phyloP scores from a whole-genome alignment of 768 basidiomycete species.

The Boletellus sp. region DNA sequence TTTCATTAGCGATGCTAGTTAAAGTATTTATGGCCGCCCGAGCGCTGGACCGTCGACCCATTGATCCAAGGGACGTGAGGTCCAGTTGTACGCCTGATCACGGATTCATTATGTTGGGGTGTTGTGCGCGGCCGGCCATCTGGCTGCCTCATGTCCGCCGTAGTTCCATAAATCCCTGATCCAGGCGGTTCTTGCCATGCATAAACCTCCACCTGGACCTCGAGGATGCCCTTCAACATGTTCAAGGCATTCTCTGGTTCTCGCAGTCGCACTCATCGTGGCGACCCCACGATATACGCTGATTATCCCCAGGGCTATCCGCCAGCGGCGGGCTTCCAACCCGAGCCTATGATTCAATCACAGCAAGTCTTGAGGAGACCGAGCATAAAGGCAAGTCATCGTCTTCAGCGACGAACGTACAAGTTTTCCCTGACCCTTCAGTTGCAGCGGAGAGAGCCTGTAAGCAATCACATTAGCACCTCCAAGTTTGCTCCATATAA shows the following conservation, averaged over 20 bases:
- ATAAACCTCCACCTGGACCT: slow-evolving; percentile 17
- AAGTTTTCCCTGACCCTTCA: slow-evolving; percentile 10
- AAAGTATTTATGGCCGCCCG: not conserved
- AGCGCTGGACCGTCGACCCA: not conserved
- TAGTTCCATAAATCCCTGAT: slow-evolving; percentile 27
- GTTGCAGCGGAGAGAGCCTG: slow-evolving; percentile 31
- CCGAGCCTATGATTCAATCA: slow-evolving; percentile 17
- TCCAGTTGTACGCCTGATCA: not conserved
- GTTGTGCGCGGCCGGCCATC: slow-evolving; percentile 10
- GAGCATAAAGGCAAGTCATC: slow-evolving; percentile 23
- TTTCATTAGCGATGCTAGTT: not conserved
- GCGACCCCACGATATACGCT: slow-evolving; percentile 21
- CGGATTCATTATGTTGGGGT: not conserved
- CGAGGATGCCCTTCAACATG: slow-evolving; percentile 37
- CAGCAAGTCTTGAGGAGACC: slow-evolving; percentile 28
- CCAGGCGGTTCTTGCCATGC: slow-evolving; percentile 7
- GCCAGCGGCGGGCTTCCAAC: slow-evolving; percentile 22
- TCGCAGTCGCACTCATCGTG: slow-evolving; percentile 29
- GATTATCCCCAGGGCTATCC: slow-evolving; percentile 31
- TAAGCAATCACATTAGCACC: slow-evolving; percentile 12
- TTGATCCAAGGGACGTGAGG: not conserved
- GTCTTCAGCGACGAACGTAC: not conserved
- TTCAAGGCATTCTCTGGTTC: slow-evolving; percentile 34
- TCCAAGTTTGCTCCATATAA: slow-evolving; percentile 7
- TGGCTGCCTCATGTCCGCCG: slow-evolving; percentile 27